Evolutionary conservation across 345 rosid species (phyloP).

Genomic region (Eucalyptus fibrosa): DNA sequence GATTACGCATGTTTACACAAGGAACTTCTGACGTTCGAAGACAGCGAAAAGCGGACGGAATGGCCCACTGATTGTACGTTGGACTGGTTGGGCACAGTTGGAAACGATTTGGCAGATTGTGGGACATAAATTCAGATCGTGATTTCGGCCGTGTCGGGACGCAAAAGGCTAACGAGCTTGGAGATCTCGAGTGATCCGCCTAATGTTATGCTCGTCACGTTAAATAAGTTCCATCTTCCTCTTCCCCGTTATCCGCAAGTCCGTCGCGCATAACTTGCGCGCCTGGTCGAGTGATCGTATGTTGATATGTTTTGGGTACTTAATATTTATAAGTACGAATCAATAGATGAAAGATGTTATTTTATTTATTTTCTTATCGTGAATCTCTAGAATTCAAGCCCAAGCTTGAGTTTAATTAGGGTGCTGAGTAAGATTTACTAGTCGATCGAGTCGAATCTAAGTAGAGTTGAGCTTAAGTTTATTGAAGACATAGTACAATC

Average conservation of each 20-base stretch:
- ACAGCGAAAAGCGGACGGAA: background rate
- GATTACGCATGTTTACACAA: background rate
- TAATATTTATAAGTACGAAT: background rate
- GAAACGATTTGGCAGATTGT: background rate
- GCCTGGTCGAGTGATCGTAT: background rate
- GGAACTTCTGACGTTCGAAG: background rate
- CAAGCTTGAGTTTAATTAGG: background rate
- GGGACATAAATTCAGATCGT: background rate
- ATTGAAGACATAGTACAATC: background rate
- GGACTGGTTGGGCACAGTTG: background rate
- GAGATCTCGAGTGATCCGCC: background rate
- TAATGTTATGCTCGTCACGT: background rate
- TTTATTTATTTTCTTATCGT: background rate
- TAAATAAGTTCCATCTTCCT: background rate
- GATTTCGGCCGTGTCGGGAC: background rate
- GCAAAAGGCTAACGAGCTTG: background rate
- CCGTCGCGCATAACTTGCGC: background rate
- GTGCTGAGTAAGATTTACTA: background rate
- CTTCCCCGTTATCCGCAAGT: background rate
- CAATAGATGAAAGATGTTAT: background rate
- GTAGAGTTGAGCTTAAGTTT: background rate
- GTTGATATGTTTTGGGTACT: background rate
- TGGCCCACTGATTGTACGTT: background rate
- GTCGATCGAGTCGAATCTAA: accelerated
- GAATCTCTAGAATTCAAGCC: background rate